Base-by-base conservation (phyloP, 441 rosid species). In the Lepidium campestre region DNA sequence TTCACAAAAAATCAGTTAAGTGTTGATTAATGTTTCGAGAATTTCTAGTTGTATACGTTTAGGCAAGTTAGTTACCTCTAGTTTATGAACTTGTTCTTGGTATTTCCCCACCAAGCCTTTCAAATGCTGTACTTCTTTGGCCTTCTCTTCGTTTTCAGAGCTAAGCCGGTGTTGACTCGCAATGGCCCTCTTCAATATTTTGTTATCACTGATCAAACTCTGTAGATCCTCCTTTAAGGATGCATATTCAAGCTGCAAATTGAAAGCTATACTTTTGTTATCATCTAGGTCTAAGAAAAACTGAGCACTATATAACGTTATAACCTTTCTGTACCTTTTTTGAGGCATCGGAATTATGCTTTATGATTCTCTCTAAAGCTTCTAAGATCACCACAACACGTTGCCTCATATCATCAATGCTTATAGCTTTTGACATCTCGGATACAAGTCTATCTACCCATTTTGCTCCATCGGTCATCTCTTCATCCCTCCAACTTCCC, bases 401-500 rank as follows among this genome's bases (percentile, higher is more conserved):
- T 10, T 46, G 55, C 66, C 82, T 80, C 40, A 82, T 82, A 63
- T 84, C 86, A 60, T 75, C 79, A 36, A 69, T 35, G 67, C 74
- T 61, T n/a, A 68, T 50, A 10, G 86, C 81, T 11, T 31, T 62
- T 70, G 44, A 68, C 86, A 82, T 84, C 74, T 82, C 85, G 31
- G 72, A 71, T 47, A 79, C 85, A 73, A 85, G 80, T 19, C 75
- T 41, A 52, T 85, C 85, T 47, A 82, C 89, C 85, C 89, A 85
- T 35, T 71, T 57, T 20, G 78, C 71, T 12, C 79, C 79, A 48
- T 74, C 80, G 1, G 15, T 48, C 25, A 27, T 4, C 52, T 65
- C 61, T 29, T 34, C 37, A 25, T 55, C 55, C 12, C 64, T 34
- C 66, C 72, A 57, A 25, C 34, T 22, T 50, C 47, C 73, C 42